Base-by-base conservation (phyloP, 257 asterid species). In the Voacanga thouarsii region DNA sequence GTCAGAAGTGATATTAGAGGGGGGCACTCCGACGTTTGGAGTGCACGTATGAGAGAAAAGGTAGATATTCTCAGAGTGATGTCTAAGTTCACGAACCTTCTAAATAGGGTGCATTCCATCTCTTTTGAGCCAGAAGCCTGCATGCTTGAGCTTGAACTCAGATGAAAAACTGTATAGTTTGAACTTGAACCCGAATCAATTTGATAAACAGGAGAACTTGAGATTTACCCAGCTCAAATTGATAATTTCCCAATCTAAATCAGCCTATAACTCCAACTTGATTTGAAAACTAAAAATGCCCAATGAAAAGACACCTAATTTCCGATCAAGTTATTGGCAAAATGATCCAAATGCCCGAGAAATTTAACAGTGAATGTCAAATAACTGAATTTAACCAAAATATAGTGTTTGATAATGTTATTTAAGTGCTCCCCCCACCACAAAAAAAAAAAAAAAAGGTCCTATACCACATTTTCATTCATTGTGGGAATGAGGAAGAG, bases 41-140 rank as follows among this genome's bases (percentile, higher is more conserved):
- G 94, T 87, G 83, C 91, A 75, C 88, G 94, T 77, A 88, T 92
- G 87, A 88, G 96, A 85, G 89, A 84, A 83, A 94, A 94, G 98
- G 98, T 94, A 63, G 63, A 41, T 1, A 41, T 41, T 68, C 28
- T 66, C 8, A 26, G 4, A 41, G 19, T 68, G 33, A 26, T 44
- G 14, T 39, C 7, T 18, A 68, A 21, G 73, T 68, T 41, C 33
- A 3, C 14, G 41, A 28, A 63, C 43, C 70, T 41, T 66, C 72
- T 39, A 37, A 21, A 41, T 1, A 7, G 53, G 65, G 28, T 19
- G 69, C 9, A 41, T 68, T 66, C 16, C 12, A 4, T 68, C 53
- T 68, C 18, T 64, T 64, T 67, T 30, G 43, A 60, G 66, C 19
- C 1, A 30, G 45, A 64, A 1, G 23, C n/a, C 45, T 33, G n/a